These are phyloP conservation scores for Gracilaria caudata DNA, from an alignment of 23 red algal genomes.

Conservation along the genomic window DNA sequence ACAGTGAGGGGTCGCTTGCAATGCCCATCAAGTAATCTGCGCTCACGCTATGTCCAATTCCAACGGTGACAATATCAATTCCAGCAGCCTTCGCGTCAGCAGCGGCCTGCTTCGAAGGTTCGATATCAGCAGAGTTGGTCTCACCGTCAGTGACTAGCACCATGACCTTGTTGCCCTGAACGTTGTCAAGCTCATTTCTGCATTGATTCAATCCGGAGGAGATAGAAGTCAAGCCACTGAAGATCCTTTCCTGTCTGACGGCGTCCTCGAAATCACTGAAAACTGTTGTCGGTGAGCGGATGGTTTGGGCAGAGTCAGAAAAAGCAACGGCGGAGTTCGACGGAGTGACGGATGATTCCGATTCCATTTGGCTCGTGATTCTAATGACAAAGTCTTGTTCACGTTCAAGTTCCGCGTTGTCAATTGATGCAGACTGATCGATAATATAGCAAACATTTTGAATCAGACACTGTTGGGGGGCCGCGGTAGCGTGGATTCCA, in stretches of 20 bases:
- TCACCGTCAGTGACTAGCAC: background rate
- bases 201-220: constrained; percentile 1
- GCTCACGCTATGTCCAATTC: background rate
- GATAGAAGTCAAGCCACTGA: background rate
- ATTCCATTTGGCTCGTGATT: background rate
- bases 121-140: background rate
- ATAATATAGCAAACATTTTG: constrained; percentile 5
- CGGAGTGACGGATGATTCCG: background rate
- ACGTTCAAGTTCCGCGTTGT: background rate
- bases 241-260: background rate
- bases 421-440: constrained; percentile 3
- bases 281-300: background rate
- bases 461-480: background rate
- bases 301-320: background rate
- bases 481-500: background rate
- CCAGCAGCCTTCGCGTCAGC: background rate
- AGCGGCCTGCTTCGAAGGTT: background rate
- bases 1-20: background rate
- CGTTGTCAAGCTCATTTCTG: background rate
- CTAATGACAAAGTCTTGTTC: background rate
- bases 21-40: background rate
- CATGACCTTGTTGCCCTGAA: background rate
- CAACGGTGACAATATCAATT: background rate
- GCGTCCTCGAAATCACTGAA: background rate
- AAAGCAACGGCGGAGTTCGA: background rate